These are phyloP conservation scores for Colletotrichum truncatum DNA, from an alignment of 2,329 filamentous ascomycete genomes.

Conservation along the genomic window DNA sequence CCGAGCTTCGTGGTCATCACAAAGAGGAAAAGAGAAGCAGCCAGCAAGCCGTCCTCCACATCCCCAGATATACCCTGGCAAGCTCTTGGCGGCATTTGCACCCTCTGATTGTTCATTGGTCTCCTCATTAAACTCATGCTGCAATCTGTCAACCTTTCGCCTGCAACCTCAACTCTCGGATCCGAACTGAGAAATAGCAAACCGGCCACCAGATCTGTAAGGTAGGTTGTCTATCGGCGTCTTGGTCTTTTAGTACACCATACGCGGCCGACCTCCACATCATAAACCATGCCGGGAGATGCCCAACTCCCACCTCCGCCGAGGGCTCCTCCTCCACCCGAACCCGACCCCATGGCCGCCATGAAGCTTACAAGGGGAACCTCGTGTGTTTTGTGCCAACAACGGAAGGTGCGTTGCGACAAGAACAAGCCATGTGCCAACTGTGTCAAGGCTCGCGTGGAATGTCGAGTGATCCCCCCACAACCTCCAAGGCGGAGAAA, in stretches of 20 bases:
- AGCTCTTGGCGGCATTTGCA: background rate
- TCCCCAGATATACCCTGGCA: background rate
- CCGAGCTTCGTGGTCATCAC: background rate
- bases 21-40: background rate
- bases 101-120: constrained; percentile 17
- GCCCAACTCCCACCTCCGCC: constrained; percentile 31
- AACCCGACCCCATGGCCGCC: constrained; percentile 48
- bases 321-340: constrained; percentile 34
- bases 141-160: constrained; percentile 20
- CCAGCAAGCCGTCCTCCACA: background rate
- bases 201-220: constrained; percentile 20
- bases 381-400: constrained; percentile 78
- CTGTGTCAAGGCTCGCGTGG: constrained; percentile 69
- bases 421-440: constrained; percentile 77
- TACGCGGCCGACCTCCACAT: constrained; percentile 15
- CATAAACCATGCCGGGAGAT: constrained; percentile 31
- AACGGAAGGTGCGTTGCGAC: constrained; percentile 80
- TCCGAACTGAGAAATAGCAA: constrained; percentile 18
- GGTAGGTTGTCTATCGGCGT: background rate
- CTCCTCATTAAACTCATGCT: constrained; percentile 16
- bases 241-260: background rate
- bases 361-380: constrained; percentile 67
- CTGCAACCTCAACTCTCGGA: constrained; percentile 26
- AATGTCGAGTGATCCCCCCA: constrained; percentile 69
- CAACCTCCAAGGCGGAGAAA: constrained; percentile 66